Evolutionary conservation across 805 yeast genomes (phyloP), one percentile per base, ranked within the genome.

Genomic region (Metschnikowia lunata): DNA sequence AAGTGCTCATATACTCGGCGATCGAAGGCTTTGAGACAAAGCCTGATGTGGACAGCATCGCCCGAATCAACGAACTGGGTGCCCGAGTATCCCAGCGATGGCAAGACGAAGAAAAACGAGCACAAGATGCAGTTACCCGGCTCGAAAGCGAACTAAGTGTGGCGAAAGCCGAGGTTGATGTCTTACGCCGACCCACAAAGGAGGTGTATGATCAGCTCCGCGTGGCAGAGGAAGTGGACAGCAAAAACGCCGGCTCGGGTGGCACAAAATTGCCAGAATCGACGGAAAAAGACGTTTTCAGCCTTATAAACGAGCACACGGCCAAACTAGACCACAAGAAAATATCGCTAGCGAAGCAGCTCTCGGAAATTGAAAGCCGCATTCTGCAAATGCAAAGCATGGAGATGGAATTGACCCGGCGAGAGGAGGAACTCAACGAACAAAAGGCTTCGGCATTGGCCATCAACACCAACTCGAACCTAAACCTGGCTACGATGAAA

Each of bases 1-100:
- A 62, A 30, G 57, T 52, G 10, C 58, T 75, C 28, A 57, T 75
- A 15, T 61, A 66, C 42, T 64, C 71, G 28, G 69, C 79, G 1
- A 63, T 69, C 4, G 78, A 73, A 33, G 70, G 69, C n/a, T 73
- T 75, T 42, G 78, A 77, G 46, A 71, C 77, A 6, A 75, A 74
- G 49, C 74, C 78, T 1, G 83, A 79, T 48, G 51, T 78, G 32
- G 64, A 63, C 26, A 69, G 75, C 2, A 55, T 78, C 2, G 72
- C 72, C 37, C 57, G 75, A 31, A 73, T 76, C 14, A 68, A 71
- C 8, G 73, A 65, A 11, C 62, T 67, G 39, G 55, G 72, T 12
- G 46, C 50, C 13, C 47, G 61, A 23, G 57, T 75, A 10, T 49
- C 61, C 18, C 45, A 48, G 9, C 56, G 56, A 15, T 60, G 78